Evolutionary conservation across 2,329 filamentous ascomycete genomes (phyloP), one percentile per base, ranked within the genome.

Genomic region (Salinomyces thailandicus): DNA sequence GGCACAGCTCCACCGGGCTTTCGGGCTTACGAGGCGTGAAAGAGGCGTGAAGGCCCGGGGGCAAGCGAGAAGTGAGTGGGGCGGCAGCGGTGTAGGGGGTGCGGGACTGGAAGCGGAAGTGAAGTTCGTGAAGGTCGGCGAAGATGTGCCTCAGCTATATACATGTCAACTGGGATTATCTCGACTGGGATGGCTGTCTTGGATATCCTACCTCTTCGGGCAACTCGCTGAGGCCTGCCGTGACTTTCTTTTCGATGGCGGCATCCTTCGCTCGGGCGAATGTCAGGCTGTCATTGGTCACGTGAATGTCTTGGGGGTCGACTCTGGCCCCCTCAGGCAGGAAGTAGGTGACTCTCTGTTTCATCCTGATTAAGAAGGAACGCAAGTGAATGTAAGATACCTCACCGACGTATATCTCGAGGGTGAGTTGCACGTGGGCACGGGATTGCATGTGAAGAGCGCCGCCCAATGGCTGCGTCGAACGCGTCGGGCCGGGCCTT

Each of bases 11-110:
- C 27, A 65, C 58, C 26, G 33, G 11, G 18, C 8, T 12, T 17
- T 33, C n/a, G 18, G 60, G 54, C 19, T 62, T 55, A 5, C 59
- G 57, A 0, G 81, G 81, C 0, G 80, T 82, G 55, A 79, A 86
- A 50, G 82, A 82, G 17, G 86, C 66, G 64, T 95, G 86, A 15
- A 96, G 64, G 2, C 89, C 89, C 0, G 87, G 79, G 2, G 85
- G 77, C 11, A 86, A 60, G 40, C 82, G 74, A 35, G 85, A 85
- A 29, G 74, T 66, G 51, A 91, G 80, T 2, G 87, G 87, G 26
- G 78, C 69, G 30, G 79, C 64, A 1, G 72, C 65, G 26, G 72
- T 63, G 55, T 79, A 79, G 2, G 68, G 51, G 5, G 54, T 50
- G 2, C 75, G 63, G 11, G 77, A 74, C n/a, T 74, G 71, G 84